Evolutionary conservation across 805 yeast genomes (phyloP).

Genomic region (Sugiyamaella qingdaonensis): DNA sequence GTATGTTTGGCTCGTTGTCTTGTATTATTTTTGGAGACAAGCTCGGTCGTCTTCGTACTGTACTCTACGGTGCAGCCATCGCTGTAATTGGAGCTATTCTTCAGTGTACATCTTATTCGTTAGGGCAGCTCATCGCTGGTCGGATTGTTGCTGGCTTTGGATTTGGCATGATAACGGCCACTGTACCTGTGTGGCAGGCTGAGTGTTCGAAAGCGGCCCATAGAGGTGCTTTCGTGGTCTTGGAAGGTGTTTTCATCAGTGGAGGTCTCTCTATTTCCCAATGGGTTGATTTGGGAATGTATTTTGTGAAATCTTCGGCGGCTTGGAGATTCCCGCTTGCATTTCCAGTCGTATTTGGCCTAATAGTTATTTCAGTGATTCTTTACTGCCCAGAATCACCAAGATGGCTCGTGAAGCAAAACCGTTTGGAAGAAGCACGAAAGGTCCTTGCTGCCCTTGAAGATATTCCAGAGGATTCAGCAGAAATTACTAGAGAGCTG

Average conservation of each 20-base stretch:
- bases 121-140: slow-evolving; percentile 64
- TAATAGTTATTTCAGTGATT: slow-evolving; percentile 54
- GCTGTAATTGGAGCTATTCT: slow-evolving; percentile 33
- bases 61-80: slow-evolving; percentile 50
- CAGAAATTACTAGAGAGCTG: slow-evolving; percentile 1
- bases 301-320: slow-evolving; percentile 42
- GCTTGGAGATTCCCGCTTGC: slow-evolving; percentile 74
- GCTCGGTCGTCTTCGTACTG: slow-evolving; percentile 55
- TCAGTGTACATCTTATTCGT: slow-evolving; percentile 34
- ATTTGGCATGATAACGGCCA: slow-evolving; percentile 25
- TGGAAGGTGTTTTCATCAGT: slow-evolving; percentile 60
- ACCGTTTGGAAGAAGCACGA: slow-evolving; percentile 58
- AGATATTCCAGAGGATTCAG: slow-evolving; percentile 3
- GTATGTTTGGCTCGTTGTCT: slow-evolving; percentile 61
- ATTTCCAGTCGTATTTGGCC: slow-evolving; percentile 54
- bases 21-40: slow-evolving; percentile 54
- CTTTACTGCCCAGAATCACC: slow-evolving; percentile 73
- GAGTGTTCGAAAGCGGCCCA: slow-evolving; percentile 61
- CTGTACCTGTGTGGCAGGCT: slow-evolving; percentile 71
- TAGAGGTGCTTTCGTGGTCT: slow-evolving; percentile 69
- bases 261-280: slow-evolving; percentile 66
- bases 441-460: slow-evolving; percentile 13
- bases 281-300: slow-evolving; percentile 65
- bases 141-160: slow-evolving; percentile 44
- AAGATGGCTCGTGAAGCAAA: slow-evolving; percentile 67